phyloP scores from a whole-genome alignment of 2,329 filamentous ascomycete genomes.

The Fonsecaea multimorphosa region DNA sequence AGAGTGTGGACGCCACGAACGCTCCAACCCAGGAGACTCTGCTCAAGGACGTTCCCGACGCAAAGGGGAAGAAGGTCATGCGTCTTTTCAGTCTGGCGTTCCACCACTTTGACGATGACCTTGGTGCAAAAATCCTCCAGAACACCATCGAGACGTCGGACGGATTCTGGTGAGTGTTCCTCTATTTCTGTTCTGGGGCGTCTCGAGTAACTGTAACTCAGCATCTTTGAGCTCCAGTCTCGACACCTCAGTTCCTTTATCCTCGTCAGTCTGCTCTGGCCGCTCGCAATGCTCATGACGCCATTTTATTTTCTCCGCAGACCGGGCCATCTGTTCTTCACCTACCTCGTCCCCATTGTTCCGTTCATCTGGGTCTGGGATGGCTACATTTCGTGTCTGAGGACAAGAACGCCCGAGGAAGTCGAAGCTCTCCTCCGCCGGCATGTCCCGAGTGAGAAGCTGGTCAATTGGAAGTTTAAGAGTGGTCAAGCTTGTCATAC shows the following conservation, averaged over 20 bases:
- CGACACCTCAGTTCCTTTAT: conserved; percentile 63
- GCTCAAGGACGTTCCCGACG: conserved; percentile 34
- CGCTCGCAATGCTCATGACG: conserved; percentile 43
- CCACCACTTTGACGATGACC: conserved; percentile 73
- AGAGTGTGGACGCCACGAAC: conserved; percentile 69
- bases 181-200: conserved; percentile 35
- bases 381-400: conserved; percentile 69
- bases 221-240: conserved; percentile 76
- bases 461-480: conserved; percentile 37
- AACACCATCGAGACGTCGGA: conserved; percentile 65
- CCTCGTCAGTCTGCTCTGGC: conserved; percentile 57
- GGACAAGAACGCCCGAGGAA: conserved; percentile 71
- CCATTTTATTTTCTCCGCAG: conserved; percentile 54
- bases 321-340: conserved; percentile 66
- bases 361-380: conserved; percentile 73
- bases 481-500: conserved; percentile 40
- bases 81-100: conserved; percentile 76
- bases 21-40: conserved; percentile 58
- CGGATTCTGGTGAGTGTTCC: conserved; percentile 41
- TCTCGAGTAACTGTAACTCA: conserved; percentile 4
- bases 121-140: conserved; percentile 66
- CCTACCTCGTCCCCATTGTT: conserved; percentile 69
- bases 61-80: conserved; percentile 63
- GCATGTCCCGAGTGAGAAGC: conserved; percentile 31
- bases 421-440: conserved; percentile 63